Conservation (phyloP, 331 rosid species). For the Stylosanthes scabra region DNA sequence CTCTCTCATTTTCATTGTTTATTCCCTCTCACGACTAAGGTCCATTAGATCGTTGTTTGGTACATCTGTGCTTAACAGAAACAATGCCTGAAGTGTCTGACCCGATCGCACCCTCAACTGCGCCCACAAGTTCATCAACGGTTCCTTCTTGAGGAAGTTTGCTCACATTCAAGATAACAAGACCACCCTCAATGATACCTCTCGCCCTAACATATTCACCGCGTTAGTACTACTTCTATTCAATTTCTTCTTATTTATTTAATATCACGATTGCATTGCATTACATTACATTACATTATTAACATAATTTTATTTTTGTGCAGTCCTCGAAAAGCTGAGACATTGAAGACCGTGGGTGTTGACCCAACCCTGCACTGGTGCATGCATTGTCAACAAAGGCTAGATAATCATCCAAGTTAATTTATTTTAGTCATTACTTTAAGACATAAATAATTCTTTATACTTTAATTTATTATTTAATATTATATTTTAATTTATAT, state of each 20-base stretch:
- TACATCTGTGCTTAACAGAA: no score
- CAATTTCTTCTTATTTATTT: not conserved
- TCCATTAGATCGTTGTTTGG: no score
- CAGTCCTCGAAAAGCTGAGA: constrained; percentile 43
- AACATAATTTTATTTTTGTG: no score
- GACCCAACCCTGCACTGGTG: constrained; percentile 22
- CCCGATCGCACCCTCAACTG: constrained; percentile 42
- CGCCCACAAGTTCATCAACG: constrained; percentile 48
- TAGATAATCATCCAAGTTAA: no score
- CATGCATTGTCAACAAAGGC: no score
- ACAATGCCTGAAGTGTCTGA: constrained; percentile 51
- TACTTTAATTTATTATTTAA: no score
- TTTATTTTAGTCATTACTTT: not conserved
- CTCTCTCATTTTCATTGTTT: no score
- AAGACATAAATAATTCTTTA: no score
- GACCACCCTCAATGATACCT: constrained; percentile 3
- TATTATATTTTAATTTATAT: no score
- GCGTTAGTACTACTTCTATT: not conserved
- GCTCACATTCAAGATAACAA: constrained; percentile 39
- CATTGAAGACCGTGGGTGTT: constrained; percentile 49
- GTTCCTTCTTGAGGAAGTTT: constrained; percentile 44
- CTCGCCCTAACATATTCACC: constrained; percentile 48
- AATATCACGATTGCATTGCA: no score
- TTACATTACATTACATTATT: not conserved
- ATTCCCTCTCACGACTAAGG: no score